Evolutionary conservation across 768 basidiomycete species (phyloP).

Genomic region (Rhizopogon sp.): DNA sequence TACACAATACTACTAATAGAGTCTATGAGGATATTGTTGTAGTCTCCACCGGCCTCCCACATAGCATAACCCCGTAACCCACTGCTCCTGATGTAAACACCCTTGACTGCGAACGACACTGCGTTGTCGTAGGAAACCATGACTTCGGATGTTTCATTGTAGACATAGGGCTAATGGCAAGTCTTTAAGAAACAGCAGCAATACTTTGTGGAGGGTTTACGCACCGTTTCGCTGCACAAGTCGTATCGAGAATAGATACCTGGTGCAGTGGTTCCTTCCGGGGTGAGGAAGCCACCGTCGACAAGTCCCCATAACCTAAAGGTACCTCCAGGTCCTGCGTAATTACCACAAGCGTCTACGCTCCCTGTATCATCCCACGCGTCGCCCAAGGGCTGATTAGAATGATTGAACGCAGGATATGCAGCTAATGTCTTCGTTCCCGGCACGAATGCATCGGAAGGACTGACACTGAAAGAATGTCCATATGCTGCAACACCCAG

Average conservation of each 20-base stretch:
- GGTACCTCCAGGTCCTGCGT: slow-evolving; percentile 36
- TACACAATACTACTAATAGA: slow-evolving; percentile 31
- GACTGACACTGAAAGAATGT: slow-evolving; percentile 52
- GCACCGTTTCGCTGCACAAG: slow-evolving; percentile 69
- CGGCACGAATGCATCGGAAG: slow-evolving; percentile 16
- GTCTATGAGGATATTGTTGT: slow-evolving; percentile 51
- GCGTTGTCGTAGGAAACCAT: slow-evolving; percentile 67
- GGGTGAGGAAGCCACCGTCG: slow-evolving; percentile 46
- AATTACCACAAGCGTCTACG: slow-evolving; percentile 56
- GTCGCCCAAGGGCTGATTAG: slow-evolving; percentile 46
- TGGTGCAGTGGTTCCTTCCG: slow-evolving; percentile 40
- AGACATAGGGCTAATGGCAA: slow-evolving; percentile 62
- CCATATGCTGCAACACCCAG: slow-evolving; percentile 85
- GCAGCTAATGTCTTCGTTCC: slow-evolving; percentile 29
- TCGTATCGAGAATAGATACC: slow-evolving; percentile 56
- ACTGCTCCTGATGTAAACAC: slow-evolving; percentile 44
- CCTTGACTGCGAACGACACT: slow-evolving; percentile 54
- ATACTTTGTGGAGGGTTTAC: slow-evolving; percentile 13
- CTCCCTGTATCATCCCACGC: slow-evolving; percentile 45
- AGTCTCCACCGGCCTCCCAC: slow-evolving; percentile 66
- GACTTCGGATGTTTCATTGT: slow-evolving; percentile 46
- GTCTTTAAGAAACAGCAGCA: background rate
- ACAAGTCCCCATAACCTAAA: slow-evolving; percentile 64
- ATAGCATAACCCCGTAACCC: slow-evolving; percentile 57
- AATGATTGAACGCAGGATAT: slow-evolving; percentile 49